Evolutionary conservation across 768 basidiomycete species (phyloP).

Genomic region (Calocera cornea): DNA sequence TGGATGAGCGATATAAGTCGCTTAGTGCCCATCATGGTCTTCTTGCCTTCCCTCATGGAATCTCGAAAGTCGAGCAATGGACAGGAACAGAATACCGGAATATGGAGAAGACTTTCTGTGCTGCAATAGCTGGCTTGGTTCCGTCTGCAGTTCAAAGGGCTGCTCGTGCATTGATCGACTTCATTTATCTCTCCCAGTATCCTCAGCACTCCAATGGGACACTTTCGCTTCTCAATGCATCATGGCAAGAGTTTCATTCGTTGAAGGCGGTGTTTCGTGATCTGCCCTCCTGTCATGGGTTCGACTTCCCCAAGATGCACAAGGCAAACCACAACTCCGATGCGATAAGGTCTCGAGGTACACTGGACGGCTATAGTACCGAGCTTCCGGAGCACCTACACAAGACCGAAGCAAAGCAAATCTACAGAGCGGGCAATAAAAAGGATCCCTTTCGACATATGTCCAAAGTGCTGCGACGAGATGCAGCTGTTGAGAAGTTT

Average conservation of each 20-base stretch:
- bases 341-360: conserved; percentile 22
- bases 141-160: conserved; percentile 16
- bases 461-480: conserved; percentile 27
- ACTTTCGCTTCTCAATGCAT: conserved; percentile 18
- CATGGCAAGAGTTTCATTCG: conserved; percentile 21
- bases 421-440: conserved; percentile 25
- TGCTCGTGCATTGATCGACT: conserved; percentile 24
- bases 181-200: conserved; percentile 25
- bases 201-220: conserved; percentile 21
- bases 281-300: conserved; percentile 19
- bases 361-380: conserved; percentile 26
- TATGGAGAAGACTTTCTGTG: conserved; percentile 27
- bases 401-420: conserved; percentile 32
- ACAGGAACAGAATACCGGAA: conserved; percentile 7
- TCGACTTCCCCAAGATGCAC: conserved; percentile 31
- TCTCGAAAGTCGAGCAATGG: conserved; percentile 3
- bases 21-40: conserved; percentile 13
- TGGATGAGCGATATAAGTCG: conserved; percentile 14
- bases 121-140: conserved; percentile 21
- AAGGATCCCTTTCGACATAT: conserved; percentile 30
- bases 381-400: conserved; percentile 31
- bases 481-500: conserved; percentile 25
- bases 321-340: conserved; percentile 21
- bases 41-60: conserved; percentile 6
- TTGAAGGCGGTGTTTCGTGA: conserved; percentile 23